These are phyloP conservation scores for Annulohypoxylon maeteangense DNA, from an alignment of 495 filamentous ascomycete species.

Conservation along the genomic window DNA sequence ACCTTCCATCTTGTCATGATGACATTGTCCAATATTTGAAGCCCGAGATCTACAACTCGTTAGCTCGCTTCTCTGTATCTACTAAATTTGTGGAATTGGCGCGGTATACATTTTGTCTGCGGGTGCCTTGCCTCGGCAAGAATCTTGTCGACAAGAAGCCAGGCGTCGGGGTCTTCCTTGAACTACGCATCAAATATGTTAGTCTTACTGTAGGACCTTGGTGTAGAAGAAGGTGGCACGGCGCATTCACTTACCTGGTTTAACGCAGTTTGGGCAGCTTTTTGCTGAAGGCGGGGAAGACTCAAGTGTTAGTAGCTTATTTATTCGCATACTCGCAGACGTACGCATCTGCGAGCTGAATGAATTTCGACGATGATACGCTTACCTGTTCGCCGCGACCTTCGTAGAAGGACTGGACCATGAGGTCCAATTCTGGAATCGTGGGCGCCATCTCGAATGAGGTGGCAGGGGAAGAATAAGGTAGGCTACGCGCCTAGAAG, in stretches of 20 bases:
- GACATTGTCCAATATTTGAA: conserved; percentile 97
- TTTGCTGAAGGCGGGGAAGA: conserved; percentile 75
- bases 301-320: conserved; percentile 43
- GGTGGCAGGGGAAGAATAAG: conserved; percentile 32
- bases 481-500: conserved; percentile 48
- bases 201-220: conserved; percentile 29
- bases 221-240: neutral
- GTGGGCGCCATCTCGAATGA: conserved; percentile 63
- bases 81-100: conserved; percentile 11
- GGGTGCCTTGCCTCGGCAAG: conserved; percentile 88
- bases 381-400: conserved; percentile 89
- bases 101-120: conserved; percentile 89
- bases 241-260: conserved; percentile 79
- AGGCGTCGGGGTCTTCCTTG: conserved; percentile 97
- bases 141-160: conserved; percentile 96
- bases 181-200: conserved; percentile 70
- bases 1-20: conserved; percentile 99
- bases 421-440: conserved; percentile 93
- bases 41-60: conserved; percentile 77
- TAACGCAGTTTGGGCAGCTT: conserved; percentile 90
- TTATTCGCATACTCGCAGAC: conserved; percentile 18
- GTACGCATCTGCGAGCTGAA: conserved; percentile 4
- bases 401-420: conserved; percentile 96
- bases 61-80: conserved; percentile 50
- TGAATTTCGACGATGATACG: conserved; percentile 28